Conservation (phyloP, 352 stramenopile species). For the Phytophthora pisi region DNA sequence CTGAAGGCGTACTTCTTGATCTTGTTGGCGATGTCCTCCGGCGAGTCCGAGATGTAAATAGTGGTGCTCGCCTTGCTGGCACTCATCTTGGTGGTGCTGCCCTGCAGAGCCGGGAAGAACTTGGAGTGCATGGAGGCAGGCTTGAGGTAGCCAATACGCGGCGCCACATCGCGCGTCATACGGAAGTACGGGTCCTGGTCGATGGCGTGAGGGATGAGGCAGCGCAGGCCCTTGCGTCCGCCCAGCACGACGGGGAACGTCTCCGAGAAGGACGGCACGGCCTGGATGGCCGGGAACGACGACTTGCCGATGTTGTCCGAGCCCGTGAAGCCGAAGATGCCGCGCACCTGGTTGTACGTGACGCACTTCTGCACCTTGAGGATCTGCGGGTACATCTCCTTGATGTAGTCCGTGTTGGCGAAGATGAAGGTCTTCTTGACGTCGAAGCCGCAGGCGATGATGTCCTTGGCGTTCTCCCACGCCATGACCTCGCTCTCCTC, state of each 20-base stretch:
- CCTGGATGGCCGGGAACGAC: constrained; percentile 98
- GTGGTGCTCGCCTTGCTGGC: constrained; percentile 95
- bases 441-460: constrained; percentile 98
- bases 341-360: constrained; percentile 97
- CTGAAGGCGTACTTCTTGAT: constrained; percentile 91
- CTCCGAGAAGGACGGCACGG: constrained; percentile 97
- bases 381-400: constrained; percentile 99
- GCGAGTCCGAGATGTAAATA: constrained; percentile 99
- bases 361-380: constrained; percentile 99
- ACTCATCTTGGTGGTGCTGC: constrained; percentile 98
- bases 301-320: constrained; percentile 99
- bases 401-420: constrained; percentile 99
- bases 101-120: constrained; percentile 99
- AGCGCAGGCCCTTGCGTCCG: constrained; percentile 91
- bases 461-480: constrained; percentile 99
- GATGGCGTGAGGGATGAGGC: constrained; percentile 99
- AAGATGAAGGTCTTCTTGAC: constrained; percentile 99
- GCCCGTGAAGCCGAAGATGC: constrained; percentile 99
- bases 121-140: constrained; percentile 99
- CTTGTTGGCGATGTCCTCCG: constrained; percentile 95
- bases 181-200: constrained; percentile 99
- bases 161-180: constrained; percentile 99
- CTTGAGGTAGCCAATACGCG: constrained; percentile 96
- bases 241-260: constrained; percentile 95
- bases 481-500: constrained; percentile 93